Percentiles rank a stretch among this genome's conserved stretches.
phyloP scores from a whole-genome alignment of 495 filamentous ascomycete species.

The Neurospora discreta region DNA sequence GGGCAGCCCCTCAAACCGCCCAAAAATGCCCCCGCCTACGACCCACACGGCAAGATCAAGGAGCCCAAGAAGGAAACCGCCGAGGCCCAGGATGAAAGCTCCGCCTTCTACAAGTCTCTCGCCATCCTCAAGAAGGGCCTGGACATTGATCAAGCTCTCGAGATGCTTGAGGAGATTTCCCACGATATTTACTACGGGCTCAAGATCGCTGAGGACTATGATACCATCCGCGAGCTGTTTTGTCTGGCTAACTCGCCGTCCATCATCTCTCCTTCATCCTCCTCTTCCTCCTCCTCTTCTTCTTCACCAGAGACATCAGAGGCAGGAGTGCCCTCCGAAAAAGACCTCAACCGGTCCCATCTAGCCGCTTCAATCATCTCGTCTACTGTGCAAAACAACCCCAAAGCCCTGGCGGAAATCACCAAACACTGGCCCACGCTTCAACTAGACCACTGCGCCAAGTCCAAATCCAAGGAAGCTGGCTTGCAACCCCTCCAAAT shows the following conservation, averaged over 20 bases:
- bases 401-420: slow-evolving; percentile 41
- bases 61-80: slow-evolving; percentile 27
- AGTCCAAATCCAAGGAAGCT: neutral
- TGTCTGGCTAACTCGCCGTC: slow-evolving; percentile 24
- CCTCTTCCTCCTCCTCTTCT: neutral
- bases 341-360: slow-evolving; percentile 21
- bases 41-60: slow-evolving; percentile 38
- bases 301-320: neutral
- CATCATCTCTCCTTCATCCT: neutral
- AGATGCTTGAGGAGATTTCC: slow-evolving; percentile 44
- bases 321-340: neutral
- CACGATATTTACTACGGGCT: slow-evolving; percentile 64
- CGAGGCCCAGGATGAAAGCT: neutral
- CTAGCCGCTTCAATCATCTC: slow-evolving; percentile 43
- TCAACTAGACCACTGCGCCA: slow-evolving; percentile 17
- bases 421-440: slow-evolving; percentile 28
- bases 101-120: slow-evolving; percentile 33
- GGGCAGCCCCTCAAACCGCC: slow-evolving; percentile 9
- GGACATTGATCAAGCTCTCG: slow-evolving; percentile 31
- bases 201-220: slow-evolving; percentile 41
- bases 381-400: slow-evolving; percentile 51
- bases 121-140: slow-evolving; percentile 30
- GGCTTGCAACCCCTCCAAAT: slow-evolving; percentile 1
- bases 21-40: slow-evolving; percentile 35
- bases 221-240: slow-evolving; percentile 33